Evolutionary conservation across 176 grass and related monocot species (phyloP), one percentile per base, ranked within the genome.

Genomic region (Alopecurus myosuroides): DNA sequence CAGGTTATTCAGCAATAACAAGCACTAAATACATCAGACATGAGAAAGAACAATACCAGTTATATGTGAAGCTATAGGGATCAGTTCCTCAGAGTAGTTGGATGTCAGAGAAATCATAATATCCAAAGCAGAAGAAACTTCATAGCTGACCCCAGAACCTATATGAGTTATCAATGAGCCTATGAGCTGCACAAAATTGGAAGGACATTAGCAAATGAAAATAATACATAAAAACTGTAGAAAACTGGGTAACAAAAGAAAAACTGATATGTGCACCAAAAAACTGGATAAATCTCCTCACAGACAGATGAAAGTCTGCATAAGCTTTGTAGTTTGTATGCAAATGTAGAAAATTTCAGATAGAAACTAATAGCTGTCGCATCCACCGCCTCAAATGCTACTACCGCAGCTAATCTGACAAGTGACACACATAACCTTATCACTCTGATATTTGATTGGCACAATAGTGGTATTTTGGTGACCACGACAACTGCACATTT

Each of bases 91-190:
- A 7, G 92, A 66, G 19, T 93, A 85, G 41, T 91, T 93, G n/a
- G 87, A 89, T 85, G 92, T 61, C 40, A 94, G 80, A 74, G 86
- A 86, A 79, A 91, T 89, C 90, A 98, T 87, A 73, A 88, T 86
- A 83, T 94, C 88, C 57, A 94, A 74, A 91, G 92, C 89, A 86
- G 92, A 98, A 86, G 68, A 88, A 88, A 94, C 90, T 94, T 94
- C 92, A 41, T 85, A 86, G 82, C 62, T 88, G 68, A 98, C 82
- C 40, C 95, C 95, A 74, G 92, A 98, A 67, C 95, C 95, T 86
- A 94, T 93, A 94, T 94, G 95, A 87, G 92, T 82, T 23, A 94
- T 73, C 82, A 98, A 86, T 84, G 92, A 89, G 53, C 95, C 90
- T 67, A 97, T 49, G 40, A 98, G 80, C 95, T 98, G 82, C 29